Evolutionary conservation across 441 rosid genomes (phyloP).

Genomic region (Corymbia calophylla): DNA sequence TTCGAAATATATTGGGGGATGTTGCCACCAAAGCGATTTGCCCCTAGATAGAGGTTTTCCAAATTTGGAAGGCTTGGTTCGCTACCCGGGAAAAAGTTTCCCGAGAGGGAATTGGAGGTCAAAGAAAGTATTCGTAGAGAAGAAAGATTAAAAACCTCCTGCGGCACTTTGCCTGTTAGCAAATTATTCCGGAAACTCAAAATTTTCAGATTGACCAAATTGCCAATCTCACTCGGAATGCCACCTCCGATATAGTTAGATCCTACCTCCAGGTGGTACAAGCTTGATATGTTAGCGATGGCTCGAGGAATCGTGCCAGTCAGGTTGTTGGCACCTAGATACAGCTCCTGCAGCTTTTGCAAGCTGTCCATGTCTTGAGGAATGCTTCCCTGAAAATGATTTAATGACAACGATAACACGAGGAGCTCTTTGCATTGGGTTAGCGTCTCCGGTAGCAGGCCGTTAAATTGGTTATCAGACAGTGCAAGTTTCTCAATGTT

Average conservation of each 20-base stretch:
- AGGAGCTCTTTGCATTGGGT: neutral
- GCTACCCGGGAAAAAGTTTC: rapidly evolving
- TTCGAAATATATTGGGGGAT: neutral
- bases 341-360: neutral
- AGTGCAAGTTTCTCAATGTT: neutral
- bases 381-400: neutral
- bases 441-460: neutral
- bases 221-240: neutral
- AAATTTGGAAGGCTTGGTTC: neutral
- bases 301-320: neutral
- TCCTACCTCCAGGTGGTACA: neutral
- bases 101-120: rapidly evolving
- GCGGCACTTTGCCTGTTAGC: neutral
- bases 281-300: neutral
- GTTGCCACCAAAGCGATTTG: neutral
- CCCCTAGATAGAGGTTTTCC: rapidly evolving
- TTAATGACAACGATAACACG: neutral
- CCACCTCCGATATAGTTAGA: rapidly evolving
- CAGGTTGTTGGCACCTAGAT: neutral
- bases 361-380: neutral
- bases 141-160: neutral
- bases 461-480: rapidly evolving
- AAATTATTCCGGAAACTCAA: rapidly evolving
- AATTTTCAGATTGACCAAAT: neutral
- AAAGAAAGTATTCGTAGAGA: rapidly evolving